Conservation (phyloP, 805 yeast genomes). For the Nakazawaea ambrosiae region DNA sequence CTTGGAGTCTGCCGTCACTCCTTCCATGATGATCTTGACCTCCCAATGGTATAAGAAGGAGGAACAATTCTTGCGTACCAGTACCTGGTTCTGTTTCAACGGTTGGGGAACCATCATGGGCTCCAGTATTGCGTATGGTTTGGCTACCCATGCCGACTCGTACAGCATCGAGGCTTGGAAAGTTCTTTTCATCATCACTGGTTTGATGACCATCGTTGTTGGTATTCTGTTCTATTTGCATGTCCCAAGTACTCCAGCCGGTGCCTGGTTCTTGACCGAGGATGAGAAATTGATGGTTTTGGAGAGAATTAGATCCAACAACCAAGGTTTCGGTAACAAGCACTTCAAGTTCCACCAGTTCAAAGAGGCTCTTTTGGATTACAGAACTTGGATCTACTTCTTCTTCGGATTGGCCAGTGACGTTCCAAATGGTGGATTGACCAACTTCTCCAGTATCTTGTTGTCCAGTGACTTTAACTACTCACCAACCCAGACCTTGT, state of each 20-base stretch:
- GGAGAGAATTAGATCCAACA: slow-evolving; percentile 49
- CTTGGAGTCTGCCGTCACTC: slow-evolving; percentile 44
- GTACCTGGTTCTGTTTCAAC: slow-evolving; percentile 33
- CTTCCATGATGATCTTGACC: slow-evolving; percentile 47
- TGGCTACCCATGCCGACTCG: slow-evolving; percentile 24
- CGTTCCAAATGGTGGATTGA: slow-evolving; percentile 53
- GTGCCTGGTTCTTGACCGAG: slow-evolving; percentile 40
- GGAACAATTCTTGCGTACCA: slow-evolving; percentile 35
- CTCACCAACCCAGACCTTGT: slow-evolving; percentile 17
- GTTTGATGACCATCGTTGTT: slow-evolving; percentile 45
- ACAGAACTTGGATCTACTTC: slow-evolving; percentile 42
- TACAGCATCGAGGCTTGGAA: slow-evolving; percentile 51
- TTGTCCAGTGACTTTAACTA: slow-evolving; percentile 34
- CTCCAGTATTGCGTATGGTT: slow-evolving; percentile 46
- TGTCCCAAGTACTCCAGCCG: slow-evolving; percentile 38
- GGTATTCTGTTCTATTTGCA: slow-evolving; percentile 41
- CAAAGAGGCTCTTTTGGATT: slow-evolving; percentile 46
- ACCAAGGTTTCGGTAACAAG: slow-evolving; percentile 54
- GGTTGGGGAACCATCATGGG: slow-evolving; percentile 38
- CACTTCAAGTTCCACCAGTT: slow-evolving; percentile 50
- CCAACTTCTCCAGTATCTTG: slow-evolving; percentile 40
- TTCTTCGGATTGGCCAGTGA: slow-evolving; percentile 35
- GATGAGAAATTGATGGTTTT: slow-evolving; percentile 42
- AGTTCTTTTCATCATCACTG: slow-evolving; percentile 50
- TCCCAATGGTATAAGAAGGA: slow-evolving; percentile 46